phyloP scores from a whole-genome alignment of 495 filamentous ascomycete species.

The Xylaria cubensis region DNA sequence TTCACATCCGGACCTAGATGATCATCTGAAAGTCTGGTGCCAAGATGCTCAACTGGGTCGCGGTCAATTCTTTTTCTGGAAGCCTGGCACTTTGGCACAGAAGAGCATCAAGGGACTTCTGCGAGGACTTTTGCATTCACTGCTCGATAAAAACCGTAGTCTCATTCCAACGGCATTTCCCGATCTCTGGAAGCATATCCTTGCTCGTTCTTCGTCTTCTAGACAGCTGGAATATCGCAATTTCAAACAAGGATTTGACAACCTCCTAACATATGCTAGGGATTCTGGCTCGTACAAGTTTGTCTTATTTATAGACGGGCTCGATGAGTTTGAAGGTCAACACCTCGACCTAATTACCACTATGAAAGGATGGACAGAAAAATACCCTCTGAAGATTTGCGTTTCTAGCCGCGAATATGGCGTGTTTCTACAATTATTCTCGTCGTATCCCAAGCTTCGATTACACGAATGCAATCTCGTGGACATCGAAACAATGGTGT shows the following conservation, averaged over 20 bases:
- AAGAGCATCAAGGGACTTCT: constrained; percentile 29
- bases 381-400: constrained; percentile 28
- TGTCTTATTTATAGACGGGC: constrained; percentile 55
- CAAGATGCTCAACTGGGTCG: constrained; percentile 23
- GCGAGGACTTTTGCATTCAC: constrained; percentile 26
- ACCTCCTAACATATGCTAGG: background rate
- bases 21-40: constrained; percentile 26
- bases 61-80: constrained; percentile 32
- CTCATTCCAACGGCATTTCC: constrained; percentile 26
- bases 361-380: constrained; percentile 20
- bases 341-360: constrained; percentile 25
- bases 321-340: constrained; percentile 50
- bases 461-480: constrained; percentile 39
- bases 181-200: background rate
- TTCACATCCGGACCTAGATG: constrained; percentile 15
- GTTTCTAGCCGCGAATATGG: constrained; percentile 32
- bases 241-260: constrained; percentile 13
- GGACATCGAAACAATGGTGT: constrained; percentile 34
- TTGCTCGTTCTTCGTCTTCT: background rate
- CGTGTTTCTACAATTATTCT: constrained; percentile 30
- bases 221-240: background rate
- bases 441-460: constrained; percentile 20
- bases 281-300: constrained; percentile 20
- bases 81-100: constrained; percentile 24
- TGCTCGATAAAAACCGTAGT: constrained; percentile 16